Evolutionary conservation across 176 grass and related monocot species (phyloP).

Genomic region (Avena atlantica): DNA sequence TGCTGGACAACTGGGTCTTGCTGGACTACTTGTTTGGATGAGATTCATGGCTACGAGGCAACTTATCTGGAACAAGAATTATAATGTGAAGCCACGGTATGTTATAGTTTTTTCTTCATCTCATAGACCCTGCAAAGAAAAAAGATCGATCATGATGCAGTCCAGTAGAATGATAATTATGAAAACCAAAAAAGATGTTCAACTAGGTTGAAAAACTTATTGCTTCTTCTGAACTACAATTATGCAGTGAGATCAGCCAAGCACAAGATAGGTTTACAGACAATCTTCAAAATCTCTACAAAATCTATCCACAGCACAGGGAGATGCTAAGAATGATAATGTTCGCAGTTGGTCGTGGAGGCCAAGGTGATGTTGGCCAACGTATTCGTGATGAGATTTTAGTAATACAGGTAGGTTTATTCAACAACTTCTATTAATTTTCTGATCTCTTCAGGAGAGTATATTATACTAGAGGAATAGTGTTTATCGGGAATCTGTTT

Average conservation of each 20-base stretch:
- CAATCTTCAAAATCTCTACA: conserved; percentile 80
- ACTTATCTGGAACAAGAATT: conserved; percentile 95
- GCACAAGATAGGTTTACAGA: conserved; percentile 91
- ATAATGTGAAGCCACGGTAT: conserved; percentile 99
- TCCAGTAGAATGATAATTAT: neutral
- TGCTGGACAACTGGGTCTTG: conserved; percentile 64
- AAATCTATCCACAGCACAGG: conserved; percentile 67
- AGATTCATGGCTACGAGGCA: conserved; percentile 94
- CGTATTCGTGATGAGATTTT: conserved; percentile 98
- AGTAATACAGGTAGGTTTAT: conserved; percentile 79
- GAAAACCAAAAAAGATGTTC: conserved; percentile 9
- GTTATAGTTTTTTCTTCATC: conserved; percentile 23
- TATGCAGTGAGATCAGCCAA: conserved; percentile 96
- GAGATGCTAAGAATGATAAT: conserved; percentile 85
- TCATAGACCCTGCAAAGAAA: neutral
- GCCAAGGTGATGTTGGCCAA: conserved; percentile 96
- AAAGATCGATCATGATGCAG: neutral
- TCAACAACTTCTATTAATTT: conserved; percentile 10
- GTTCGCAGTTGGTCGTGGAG: conserved; percentile 84
- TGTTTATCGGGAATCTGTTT: conserved; percentile 1
- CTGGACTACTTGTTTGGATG: conserved; percentile 92
- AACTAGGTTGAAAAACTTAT: neutral
- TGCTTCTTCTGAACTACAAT: conserved; percentile 1
- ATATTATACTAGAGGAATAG: neutral
- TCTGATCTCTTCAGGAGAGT: conserved; percentile 4